Evolutionary conservation across 805 yeast species (phyloP), one percentile per base, ranked within the genome.

Genomic region (Saturnispora kantuleensis): DNA sequence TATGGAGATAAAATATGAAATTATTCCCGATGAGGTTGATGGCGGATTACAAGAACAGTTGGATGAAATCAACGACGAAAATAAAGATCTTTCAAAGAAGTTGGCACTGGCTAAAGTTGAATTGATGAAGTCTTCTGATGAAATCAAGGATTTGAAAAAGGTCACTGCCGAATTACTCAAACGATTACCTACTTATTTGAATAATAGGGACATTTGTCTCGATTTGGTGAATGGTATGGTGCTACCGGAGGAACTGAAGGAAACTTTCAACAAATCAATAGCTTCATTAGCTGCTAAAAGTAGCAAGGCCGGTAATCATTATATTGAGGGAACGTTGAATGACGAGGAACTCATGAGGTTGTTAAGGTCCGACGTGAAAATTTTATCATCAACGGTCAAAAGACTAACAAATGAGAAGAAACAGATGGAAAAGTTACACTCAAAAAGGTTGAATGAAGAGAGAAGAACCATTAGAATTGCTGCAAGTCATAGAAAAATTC

Each of bases 301-400:
- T 11, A 30, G 41, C 12, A 18, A 13, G 12, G 11, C 12, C 18
- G 35, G 5, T 6, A 21, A 21, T 21, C 26, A 32, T 26, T 15
- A 46, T 40, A 41, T 31, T 12, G 56, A 55, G 3, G 49, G 50
- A 26, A 51, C 56, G 26, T 41, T 46, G 15, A 49, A 61, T 1
- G 56, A 58, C 41, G 59, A 58, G 30, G 57, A 60, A 16, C 35
- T 62, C 32, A 50, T 59, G 35, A 53, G 54, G 11, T 18, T 61
- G 29, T 55, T 57, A 36, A 53, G 64, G 35, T 50, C 52, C n/a
- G 66, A 63, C 45, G 58, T 63, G 3, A 52, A 50, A 38, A 30
- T 35, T 9, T 47, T 63, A 35, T 51, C 52, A 39, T 36, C 48
- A 10, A 50, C 56, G 26, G 50, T 60, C 16, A n/a, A 29, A 17